These are phyloP conservation scores for Tetrahymena elliotti DNA, from an alignment of 73 alveolate species.

Conservation along the genomic window DNA sequence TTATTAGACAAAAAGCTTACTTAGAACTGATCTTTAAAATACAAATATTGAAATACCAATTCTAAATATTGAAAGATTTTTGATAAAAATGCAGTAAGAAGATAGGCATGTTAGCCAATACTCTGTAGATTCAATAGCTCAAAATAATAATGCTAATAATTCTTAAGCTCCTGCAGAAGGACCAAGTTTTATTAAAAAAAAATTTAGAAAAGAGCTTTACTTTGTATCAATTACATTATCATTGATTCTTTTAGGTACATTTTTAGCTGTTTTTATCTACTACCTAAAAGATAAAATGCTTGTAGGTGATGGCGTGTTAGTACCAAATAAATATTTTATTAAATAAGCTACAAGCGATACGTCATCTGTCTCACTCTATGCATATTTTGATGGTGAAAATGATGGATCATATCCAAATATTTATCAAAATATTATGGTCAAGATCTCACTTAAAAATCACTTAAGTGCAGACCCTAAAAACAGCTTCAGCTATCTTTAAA, in stretches of 20 bases:
- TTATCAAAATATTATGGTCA: background rate
- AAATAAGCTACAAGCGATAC: background rate
- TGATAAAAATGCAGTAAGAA: background rate
- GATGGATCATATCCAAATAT: background rate
- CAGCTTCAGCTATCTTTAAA: background rate
- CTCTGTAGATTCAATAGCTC: background rate
- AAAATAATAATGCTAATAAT: background rate
- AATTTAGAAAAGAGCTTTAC: background rate
- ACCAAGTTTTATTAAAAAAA: background rate
- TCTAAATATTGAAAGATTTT: background rate
- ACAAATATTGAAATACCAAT: too few species aligned
- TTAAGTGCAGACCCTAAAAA: background rate
- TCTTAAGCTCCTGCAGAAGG: background rate
- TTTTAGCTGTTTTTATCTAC: background rate
- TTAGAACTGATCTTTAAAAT: too few species aligned
- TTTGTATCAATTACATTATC: background rate
- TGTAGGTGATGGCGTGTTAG: background rate
- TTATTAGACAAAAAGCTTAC: background rate
- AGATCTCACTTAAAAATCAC: background rate
- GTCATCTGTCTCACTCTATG: background rate
- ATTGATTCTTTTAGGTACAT: background rate
- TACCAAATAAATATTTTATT: background rate
- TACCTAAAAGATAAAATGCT: background rate
- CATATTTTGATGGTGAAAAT: background rate
- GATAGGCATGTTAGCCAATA: background rate